phyloP scores from a whole-genome alignment of 164 flowering plant species.

The Cinnamomum chago region DNA sequence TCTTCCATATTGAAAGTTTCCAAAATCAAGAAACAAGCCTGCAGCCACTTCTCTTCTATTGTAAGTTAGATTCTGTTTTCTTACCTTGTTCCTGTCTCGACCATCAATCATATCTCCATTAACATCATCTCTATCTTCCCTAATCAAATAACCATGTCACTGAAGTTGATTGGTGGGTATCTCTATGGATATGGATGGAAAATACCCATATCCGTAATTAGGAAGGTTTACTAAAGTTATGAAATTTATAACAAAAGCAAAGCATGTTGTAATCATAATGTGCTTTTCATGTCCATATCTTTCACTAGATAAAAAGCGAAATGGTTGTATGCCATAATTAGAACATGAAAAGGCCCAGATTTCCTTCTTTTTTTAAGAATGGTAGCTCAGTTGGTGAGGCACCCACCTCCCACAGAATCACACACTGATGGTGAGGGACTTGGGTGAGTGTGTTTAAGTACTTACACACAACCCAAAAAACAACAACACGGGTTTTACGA shows the following conservation, averaged over 20 bases:
- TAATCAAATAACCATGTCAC: background rate
- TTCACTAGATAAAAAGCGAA: background rate
- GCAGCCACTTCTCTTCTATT: background rate
- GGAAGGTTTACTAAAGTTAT: background rate
- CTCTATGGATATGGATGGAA: background rate
- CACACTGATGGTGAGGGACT: too few relatives aligned
- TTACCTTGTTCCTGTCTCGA: background rate
- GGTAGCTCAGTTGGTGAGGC: background rate
- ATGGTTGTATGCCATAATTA: background rate
- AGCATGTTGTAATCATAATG: background rate
- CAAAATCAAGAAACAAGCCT: background rate
- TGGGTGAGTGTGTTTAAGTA: too few relatives aligned
- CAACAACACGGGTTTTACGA: too few relatives aligned
- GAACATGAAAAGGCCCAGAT: background rate
- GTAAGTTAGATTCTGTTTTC: background rate
- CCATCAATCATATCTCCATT: too few relatives aligned
- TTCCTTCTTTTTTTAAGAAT: background rate
- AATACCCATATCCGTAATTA: background rate
- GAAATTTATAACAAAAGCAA: background rate
- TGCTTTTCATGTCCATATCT: background rate
- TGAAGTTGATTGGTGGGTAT: background rate
- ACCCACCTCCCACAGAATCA: background rate
- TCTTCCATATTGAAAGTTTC: background rate
- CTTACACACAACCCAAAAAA: too few relatives aligned
- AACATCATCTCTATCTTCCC: background rate